Base-by-base conservation (phyloP, 352 stramenopile species). In the Pythium oligandrum region DNA sequence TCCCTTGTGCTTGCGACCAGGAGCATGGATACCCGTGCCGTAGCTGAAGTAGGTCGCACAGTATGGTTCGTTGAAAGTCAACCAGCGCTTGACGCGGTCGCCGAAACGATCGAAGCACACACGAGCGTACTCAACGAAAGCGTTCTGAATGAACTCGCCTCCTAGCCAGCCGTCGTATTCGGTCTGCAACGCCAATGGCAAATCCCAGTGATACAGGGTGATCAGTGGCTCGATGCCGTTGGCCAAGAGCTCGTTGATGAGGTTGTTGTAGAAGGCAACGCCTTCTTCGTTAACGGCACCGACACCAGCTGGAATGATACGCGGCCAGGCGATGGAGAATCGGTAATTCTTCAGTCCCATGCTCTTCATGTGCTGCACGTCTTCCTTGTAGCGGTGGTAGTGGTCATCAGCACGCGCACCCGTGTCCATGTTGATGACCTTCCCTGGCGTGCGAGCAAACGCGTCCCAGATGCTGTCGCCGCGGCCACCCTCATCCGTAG, bases 121-220 rank as follows among this genome's bases (percentile, higher is more conserved):
- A 48, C 36, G 64, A 38, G 90, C 83, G 64, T 96, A 98, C 9
- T 91, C 62, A 6, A 69, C 70, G 55, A 89, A 95, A 42, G 78
- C 63, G 12, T 68, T 34, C 30, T 90, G 58, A 35, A 88, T 78
- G 96, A 88, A 40, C 3, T 75, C 62, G 9, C 55, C 42, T 31
- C 55, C 71, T 10, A 82, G 61, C 70, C 71, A 89, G 38, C 90
- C 93, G 47, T 60, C 51, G 46, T 90, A 86, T 46, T 84, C 65
- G n/a, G 86, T 75, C 48, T 51, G 31, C 7, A 98, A 57, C 31
- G 56, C 57, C 47, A 89, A 69, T 3, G 94, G 94, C 8, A 98
- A 64, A 90, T 98, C 95, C 95, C 95, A 98, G 69, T 98, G 95
- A 61, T 97, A 98, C 3, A 98, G 63, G 17, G 93, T 98, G 5